Percentiles rank a stretch among this genome's conserved stretches.
phyloP scores from a whole-genome alignment of 495 filamentous ascomycete genomes.

The Lepraria neglecta region DNA sequence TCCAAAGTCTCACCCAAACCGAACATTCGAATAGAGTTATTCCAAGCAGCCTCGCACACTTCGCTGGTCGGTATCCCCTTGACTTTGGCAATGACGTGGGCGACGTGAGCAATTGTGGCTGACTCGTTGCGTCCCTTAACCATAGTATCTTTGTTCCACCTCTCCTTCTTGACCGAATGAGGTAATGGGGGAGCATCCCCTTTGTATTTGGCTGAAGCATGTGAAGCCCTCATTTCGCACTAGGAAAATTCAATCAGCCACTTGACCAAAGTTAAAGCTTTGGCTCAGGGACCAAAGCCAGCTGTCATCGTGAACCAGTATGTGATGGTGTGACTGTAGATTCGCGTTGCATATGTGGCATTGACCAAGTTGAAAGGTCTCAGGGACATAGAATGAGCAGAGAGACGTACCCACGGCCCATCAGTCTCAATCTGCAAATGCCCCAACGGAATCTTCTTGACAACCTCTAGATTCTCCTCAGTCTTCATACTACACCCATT shows the following conservation, averaged over 20 bases:
- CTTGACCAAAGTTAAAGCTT: background rate
- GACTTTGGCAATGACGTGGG: constrained; percentile 73
- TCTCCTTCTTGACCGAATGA: constrained; percentile 85
- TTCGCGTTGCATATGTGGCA: too few relatives aligned
- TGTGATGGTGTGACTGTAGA: too few relatives aligned
- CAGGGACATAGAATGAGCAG: background rate
- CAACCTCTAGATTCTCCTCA: constrained; percentile 76
- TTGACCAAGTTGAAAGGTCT: background rate
- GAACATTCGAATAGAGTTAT: constrained; percentile 76
- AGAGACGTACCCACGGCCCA: constrained; percentile 66
- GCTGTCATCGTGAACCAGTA: too few relatives aligned
- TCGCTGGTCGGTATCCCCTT: constrained; percentile 74
- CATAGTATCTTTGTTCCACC: constrained; percentile 73
- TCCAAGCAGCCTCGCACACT: constrained; percentile 81
- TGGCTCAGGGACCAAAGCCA: background rate
- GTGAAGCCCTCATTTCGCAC: constrained; percentile 52
- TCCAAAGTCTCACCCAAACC: constrained; percentile 50
- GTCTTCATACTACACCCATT: constrained; percentile 95
- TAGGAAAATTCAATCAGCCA: constrained; percentile 15
- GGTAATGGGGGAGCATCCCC: constrained; percentile 40
- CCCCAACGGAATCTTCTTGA: constrained; percentile 65
- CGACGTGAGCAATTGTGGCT: constrained; percentile 75
- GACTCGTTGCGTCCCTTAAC: constrained; percentile 93
- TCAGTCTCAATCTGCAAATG: constrained; percentile 87
- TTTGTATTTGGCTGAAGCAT: constrained; percentile 47